A percentile compares a stretch with the other conserved stretches of the same genome.
Conservation (phyloP, 148 eudicot genomes). For the Dysphania ambrosioides region DNA sequence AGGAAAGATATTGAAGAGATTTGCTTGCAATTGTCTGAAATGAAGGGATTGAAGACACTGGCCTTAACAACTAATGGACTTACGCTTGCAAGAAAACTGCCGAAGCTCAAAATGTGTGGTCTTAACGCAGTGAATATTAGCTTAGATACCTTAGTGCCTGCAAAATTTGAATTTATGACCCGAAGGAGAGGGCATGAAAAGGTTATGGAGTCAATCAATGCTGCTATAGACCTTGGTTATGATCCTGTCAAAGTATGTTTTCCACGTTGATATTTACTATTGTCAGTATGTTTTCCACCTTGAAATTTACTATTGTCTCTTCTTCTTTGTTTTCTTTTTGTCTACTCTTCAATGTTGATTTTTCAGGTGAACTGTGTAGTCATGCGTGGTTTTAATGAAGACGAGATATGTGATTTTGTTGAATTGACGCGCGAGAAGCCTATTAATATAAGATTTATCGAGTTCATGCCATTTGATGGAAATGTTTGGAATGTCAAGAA, state of each 20-base stretch:
- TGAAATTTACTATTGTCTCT: not conserved
- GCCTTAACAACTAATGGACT: constrained; percentile 94
- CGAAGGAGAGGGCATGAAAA: constrained; percentile 87
- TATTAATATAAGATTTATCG: constrained; percentile 78
- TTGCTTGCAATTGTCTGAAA: constrained; percentile 63
- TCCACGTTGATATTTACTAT: not conserved
- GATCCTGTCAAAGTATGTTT: constrained; percentile 78
- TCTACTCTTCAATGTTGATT: not conserved
- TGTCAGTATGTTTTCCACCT: constrained; percentile 34
- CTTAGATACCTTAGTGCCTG: constrained; percentile 80
- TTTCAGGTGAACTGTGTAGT: constrained; percentile 88
- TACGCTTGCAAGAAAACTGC: constrained; percentile 69
- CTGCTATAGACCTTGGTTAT: constrained; percentile 75
- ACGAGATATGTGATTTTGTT: constrained; percentile 92
- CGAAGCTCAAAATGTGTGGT: constrained; percentile 79
- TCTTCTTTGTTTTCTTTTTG: not conserved
- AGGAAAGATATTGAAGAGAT: constrained; percentile 89
- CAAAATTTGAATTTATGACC: constrained; percentile 86
- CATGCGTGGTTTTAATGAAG: constrained; percentile 97
- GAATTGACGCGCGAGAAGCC: constrained; percentile 80
- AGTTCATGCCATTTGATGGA: constrained; percentile 99
- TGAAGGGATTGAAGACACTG: constrained; percentile 71
- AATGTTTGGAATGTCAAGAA: constrained; percentile 97
- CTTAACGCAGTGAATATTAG: constrained; percentile 75
- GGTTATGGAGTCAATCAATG: constrained; percentile 73